Percentiles rank a stretch among this genome's conserved stretches.
Conservation (phyloP, 768 basidiomycete species). For the Lentinula sp. region DNA sequence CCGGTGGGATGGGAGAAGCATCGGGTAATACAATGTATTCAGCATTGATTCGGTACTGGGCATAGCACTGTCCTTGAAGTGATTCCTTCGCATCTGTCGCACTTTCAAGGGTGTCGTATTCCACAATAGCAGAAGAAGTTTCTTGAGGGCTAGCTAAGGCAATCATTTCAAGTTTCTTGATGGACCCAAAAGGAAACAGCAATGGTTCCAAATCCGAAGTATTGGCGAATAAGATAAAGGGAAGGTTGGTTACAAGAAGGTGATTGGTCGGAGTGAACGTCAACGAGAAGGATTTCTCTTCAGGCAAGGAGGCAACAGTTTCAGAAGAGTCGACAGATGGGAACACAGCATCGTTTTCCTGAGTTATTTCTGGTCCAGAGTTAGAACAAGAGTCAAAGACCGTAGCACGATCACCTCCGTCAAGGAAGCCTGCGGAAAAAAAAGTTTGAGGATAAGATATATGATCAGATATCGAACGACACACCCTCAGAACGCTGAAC, state of each 20-base stretch:
- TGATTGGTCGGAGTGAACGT: constrained; percentile 39
- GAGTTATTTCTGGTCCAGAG: constrained; percentile 5
- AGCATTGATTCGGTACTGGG: constrained; percentile 33
- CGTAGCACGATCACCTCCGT: constrained; percentile 73
- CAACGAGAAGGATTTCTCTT: constrained; percentile 20
- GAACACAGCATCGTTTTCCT: constrained; percentile 12
- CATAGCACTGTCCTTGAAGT: constrained; percentile 60
- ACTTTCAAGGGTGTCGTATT: constrained; percentile 46
- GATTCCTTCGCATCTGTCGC: constrained; percentile 62
- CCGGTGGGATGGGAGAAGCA: background rate
- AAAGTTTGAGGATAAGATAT: background rate
- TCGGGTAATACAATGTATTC: constrained; percentile 15
- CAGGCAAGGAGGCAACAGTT: constrained; percentile 22
- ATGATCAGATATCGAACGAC: background rate
- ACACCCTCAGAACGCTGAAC: constrained; percentile 83
- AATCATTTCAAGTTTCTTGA: constrained; percentile 55
- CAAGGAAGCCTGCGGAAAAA: constrained; percentile 65
- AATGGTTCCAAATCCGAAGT: constrained; percentile 65
- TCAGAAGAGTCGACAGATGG: constrained; percentile 22
- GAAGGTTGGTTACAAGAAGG: constrained; percentile 60
- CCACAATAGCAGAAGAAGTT: constrained; percentile 54
- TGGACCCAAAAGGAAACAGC: constrained; percentile 64
- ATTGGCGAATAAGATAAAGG: constrained; percentile 62
- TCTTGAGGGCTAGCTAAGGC: constrained; percentile 30
- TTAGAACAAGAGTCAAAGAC: constrained; percentile 45